phyloP scores from a whole-genome alignment of 2,329 filamentous ascomycete genomes.

The Penicillium sumatraense region DNA sequence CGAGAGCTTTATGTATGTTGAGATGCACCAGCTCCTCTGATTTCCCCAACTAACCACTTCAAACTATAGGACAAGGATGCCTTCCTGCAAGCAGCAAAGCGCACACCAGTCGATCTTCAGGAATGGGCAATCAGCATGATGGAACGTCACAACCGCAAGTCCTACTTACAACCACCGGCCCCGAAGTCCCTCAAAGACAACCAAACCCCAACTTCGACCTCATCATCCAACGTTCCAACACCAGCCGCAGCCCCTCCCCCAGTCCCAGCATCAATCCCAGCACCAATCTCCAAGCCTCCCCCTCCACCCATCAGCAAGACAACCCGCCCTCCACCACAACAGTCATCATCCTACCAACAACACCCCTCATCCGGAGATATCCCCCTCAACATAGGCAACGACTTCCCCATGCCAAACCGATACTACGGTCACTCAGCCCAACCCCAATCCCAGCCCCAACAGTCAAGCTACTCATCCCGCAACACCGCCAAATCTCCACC shows the following conservation, averaged over 20 bases:
- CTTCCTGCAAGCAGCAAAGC: conserved; percentile 94
- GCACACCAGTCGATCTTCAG: conserved; percentile 90
- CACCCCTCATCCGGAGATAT: conserved; percentile 63
- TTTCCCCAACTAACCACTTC: conserved; percentile 19
- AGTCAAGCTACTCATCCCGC: conserved; percentile 29
- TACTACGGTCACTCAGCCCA: conserved; percentile 24
- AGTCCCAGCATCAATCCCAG: conserved; percentile 23
- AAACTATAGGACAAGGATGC: conserved; percentile 77
- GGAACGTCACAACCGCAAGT: conserved; percentile 94
- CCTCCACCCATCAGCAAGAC: conserved; percentile 37
- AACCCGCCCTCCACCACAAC: conserved; percentile 20
- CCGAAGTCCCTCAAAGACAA: conserved; percentile 72
- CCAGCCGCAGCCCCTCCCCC: conserved; percentile 11
- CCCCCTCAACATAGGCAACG: conserved; percentile 57
- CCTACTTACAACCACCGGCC: conserved; percentile 82
- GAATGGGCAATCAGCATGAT: conserved; percentile 94
- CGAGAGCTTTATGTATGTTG: conserved; percentile 83
- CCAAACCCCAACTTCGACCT: conserved; percentile 36
- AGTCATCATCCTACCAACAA: conserved; percentile 22
- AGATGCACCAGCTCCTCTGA: background rate
- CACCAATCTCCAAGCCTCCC: conserved; percentile 44
- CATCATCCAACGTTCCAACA: conserved; percentile 52
- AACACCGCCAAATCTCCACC: conserved; percentile 37
- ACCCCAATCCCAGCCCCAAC: too few relatives aligned
- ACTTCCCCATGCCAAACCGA: conserved; percentile 25